Percentiles rank a stretch among this genome's conserved stretches.
Evolutionary conservation across 768 basidiomycete genomes (phyloP).

Genomic region (Cyathus striatus): DNA sequence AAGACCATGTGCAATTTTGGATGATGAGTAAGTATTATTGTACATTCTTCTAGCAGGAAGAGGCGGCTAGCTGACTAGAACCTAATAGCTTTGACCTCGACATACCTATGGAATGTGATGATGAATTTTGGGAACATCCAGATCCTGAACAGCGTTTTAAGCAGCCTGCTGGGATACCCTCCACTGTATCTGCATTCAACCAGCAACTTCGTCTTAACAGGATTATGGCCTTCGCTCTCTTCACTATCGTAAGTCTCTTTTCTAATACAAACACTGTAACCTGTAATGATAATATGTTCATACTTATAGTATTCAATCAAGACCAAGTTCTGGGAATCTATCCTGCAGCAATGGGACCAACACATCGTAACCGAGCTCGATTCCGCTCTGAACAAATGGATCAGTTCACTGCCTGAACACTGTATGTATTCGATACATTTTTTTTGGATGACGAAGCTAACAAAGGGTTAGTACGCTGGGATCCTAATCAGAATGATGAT

Average conservation of each 20-base stretch:
- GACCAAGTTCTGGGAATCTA: constrained; percentile 50
- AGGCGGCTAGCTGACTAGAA: not conserved
- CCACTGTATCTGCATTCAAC: constrained; percentile 50
- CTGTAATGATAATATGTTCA: not conserved
- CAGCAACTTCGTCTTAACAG: constrained; percentile 54
- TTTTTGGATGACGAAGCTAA: not conserved
- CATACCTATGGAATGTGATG: constrained; percentile 57
- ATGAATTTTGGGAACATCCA: constrained; percentile 69
- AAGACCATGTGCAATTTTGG: constrained; percentile 74
- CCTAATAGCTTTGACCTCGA: constrained; percentile 66
- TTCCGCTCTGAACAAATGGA: constrained; percentile 68
- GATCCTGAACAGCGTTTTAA: constrained; percentile 59
- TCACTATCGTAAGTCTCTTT: constrained; percentile 52
- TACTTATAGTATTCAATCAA: constrained; percentile 72
- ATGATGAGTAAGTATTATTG: constrained; percentile 66
- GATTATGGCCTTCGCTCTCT: constrained; percentile 56
- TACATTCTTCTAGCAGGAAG: not conserved
- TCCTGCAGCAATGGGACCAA: constrained; percentile 61
- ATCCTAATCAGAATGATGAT: constrained; percentile 38
- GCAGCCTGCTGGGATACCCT: constrained; percentile 63
- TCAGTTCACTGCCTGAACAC: constrained; percentile 58
- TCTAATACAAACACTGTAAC: not conserved
- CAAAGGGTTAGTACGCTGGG: constrained; percentile 40
- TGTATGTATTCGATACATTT: constrained; percentile 24
- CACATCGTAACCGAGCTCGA: constrained; percentile 67